Evolutionary conservation across 495 filamentous ascomycete species (phyloP), one percentile per base, ranked within the genome.

Genomic region (Tricharina praecox): DNA sequence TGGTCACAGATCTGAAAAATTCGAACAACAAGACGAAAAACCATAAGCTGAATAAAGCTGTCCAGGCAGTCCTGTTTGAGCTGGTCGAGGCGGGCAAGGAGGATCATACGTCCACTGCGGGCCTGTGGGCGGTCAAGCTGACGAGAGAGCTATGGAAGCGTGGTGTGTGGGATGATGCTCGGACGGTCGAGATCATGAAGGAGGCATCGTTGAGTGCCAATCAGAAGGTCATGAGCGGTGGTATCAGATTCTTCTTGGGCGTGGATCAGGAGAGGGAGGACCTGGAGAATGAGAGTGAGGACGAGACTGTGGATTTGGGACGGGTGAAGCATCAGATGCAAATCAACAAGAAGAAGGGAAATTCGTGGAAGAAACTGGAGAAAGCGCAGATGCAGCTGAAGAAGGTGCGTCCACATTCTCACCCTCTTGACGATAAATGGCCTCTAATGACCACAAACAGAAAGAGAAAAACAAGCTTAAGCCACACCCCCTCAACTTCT

Each of bases 221-320:
- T 51, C 80, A 85, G 50, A 96, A 96, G 66, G 83, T 96, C 15
- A 75, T 90, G 30, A 64, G 77, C 13, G 85, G 85, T 5, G 86
- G 83, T 26, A 82, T 93, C 2, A 71, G 82, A 24, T 99, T 95
- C 68, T 99, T 99, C 68, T 68, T 99, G 1, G 92, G 92, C 23
- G 87, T 86, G 20, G 87, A 95, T 62, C 81, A 87, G 62, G 90
- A 94, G 65, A 73, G 85, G 47, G 90, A 96, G 58, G 88, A 96
- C 53, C 68, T 80, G 38, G 82, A 87, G 30, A 86, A 94, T 43
- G 86, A 93, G 40, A 81, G 75, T 60, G 87, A 82, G 62, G 85
- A 87, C 59, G 78, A 78, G 81, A 85, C 16, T 13, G 65, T 93
- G 23, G 85, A 94, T 59, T 70, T 96, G 50, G 77, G 72, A 25